A percentile compares a stretch with the other conserved stretches of the same genome.
Evolutionary conservation across 164 flowering plant genomes (phyloP).

Genomic region (Sextonia rubra): DNA sequence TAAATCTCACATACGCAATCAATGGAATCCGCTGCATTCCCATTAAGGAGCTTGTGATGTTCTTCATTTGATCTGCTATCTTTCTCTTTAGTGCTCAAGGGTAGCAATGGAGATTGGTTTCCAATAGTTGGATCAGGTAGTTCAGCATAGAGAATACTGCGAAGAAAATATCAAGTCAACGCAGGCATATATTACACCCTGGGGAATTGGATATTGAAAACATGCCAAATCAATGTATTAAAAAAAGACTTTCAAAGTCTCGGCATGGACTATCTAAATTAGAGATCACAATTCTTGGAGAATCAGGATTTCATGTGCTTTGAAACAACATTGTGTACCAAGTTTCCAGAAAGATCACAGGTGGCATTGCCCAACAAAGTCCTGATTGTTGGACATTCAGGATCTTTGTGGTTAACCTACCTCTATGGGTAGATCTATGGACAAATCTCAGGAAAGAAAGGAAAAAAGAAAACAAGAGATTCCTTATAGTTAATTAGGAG

Average conservation of each 20-base stretch:
- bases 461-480: constrained; percentile 6
- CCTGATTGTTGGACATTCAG: not conserved
- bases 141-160: constrained; percentile 45
- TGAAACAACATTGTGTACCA: not conserved
- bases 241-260: not conserved
- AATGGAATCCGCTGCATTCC: constrained; percentile 62
- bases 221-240: not conserved
- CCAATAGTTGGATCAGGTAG: constrained; percentile 69
- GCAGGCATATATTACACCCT: constrained; percentile 86
- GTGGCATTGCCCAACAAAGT: not conserved
- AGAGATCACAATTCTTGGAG: not conserved
- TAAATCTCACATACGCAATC: constrained; percentile 54
- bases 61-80: constrained; percentile 72
- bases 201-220: constrained; percentile 63
- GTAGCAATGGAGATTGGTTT: constrained; percentile 39
- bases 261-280: not conserved
- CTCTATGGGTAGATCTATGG: not conserved
- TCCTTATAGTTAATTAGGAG: not conserved
- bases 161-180: constrained; percentile 98
- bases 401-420: not conserved
- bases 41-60: constrained; percentile 74
- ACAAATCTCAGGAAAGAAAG: not conserved
- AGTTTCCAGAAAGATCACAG: not conserved
- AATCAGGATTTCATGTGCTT: not conserved
- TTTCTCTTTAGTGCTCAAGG: constrained; percentile 63